Evolutionary conservation across 768 basidiomycete genomes (phyloP), one percentile per base, ranked within the genome.

Genomic region (Russula sp.): DNA sequence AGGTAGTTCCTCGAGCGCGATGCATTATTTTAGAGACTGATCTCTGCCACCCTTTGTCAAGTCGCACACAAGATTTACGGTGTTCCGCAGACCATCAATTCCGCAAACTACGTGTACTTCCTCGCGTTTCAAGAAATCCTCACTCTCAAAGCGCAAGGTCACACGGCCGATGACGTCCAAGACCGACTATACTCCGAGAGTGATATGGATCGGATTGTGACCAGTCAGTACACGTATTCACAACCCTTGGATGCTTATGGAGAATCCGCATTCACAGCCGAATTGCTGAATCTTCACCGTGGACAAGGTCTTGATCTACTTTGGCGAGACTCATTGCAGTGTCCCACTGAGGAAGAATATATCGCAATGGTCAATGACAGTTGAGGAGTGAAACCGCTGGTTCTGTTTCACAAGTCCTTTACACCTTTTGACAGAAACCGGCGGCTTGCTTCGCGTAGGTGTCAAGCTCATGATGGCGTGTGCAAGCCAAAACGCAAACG

Each of bases 391-490:
- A n/a, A 14, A 1, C 32, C 11, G 6, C 16, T 6, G 6, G 13
- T 16, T 8, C 6, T 10, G 27, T 16, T 31, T 35, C 34, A 20
- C 11, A 49, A 3, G 16, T 42, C 48, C 37, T 62, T 11, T 11
- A 54, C 13, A 22, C 16, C 13, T 7, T 20, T 22, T 48, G 14
- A 13, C 70, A 98, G 96, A 99, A 73, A 98, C 96, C 0, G 96
- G 96, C 0, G 94, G 96, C 4, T 79, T 98, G 9, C 87, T 98
- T 65, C 80, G 96, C 22, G 85, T 98, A 50, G 93, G 91, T 0
- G 83, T 98, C 72, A 98, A 94, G 72, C 81, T 98, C 34, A 94
- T 99, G 92, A 96, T 96, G 93, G 93, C 92, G 0, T 89, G 86
- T 67, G 80, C 84, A 22, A 87, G 86, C 0, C 82, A 75, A 22